Evolutionary conservation across 768 basidiomycete genomes (phyloP).

Genomic region (Auriculariales sp.): DNA sequence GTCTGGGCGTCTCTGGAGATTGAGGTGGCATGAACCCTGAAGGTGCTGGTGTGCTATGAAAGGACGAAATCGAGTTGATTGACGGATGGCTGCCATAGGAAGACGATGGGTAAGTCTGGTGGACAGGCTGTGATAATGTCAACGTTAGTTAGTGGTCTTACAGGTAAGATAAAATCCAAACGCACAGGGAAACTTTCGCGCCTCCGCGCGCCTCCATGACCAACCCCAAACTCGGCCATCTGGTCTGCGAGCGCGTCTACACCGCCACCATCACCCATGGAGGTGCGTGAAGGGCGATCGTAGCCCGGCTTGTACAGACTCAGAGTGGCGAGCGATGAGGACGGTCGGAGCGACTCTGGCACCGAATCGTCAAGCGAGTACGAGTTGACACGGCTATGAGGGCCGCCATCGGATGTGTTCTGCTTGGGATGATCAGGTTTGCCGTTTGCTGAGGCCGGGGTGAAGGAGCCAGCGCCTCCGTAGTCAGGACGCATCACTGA

Average conservation of each 20-base stretch:
- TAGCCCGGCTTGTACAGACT: constrained; percentile 68
- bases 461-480: constrained; percentile 65
- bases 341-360: constrained; percentile 46
- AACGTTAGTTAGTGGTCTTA: not conserved
- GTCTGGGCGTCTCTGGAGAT: constrained; percentile 1
- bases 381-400: constrained; percentile 5
- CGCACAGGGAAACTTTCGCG: constrained; percentile 49
- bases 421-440: constrained; percentile 13
- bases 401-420: constrained; percentile 12
- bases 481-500: constrained; percentile 46
- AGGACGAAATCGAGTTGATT: constrained; percentile 5
- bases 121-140: not conserved
- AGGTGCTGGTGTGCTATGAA: constrained; percentile 4
- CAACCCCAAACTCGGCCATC: constrained; percentile 50
- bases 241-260: constrained; percentile 46
- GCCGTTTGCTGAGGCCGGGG: constrained; percentile 25
- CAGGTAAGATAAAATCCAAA: constrained; percentile 7
- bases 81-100: not conserved
- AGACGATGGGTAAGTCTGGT: constrained; percentile 1
- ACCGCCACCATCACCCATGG: constrained; percentile 10
- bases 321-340: constrained; percentile 43
- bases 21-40: constrained; percentile 2
- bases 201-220: constrained; percentile 27
- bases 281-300: constrained; percentile 25
- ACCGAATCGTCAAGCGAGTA: constrained; percentile 15